Conservation (phyloP, 768 basidiomycete genomes). For the Boletus subparvulus region DNA sequence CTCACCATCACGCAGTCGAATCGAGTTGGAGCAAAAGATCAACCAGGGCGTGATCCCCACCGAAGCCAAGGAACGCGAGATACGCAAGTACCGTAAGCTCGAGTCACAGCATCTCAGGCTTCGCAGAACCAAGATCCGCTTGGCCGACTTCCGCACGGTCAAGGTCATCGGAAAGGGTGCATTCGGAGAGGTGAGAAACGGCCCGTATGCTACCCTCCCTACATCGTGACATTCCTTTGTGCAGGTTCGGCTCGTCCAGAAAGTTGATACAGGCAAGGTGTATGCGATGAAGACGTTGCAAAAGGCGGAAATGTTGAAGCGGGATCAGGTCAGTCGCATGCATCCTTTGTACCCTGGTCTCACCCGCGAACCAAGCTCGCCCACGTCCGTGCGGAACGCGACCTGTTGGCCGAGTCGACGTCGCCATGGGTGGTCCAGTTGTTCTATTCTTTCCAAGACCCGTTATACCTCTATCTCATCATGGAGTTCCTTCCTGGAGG, state of each 20-base stretch:
- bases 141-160: conserved; percentile 92
- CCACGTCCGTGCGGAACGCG: conserved; percentile 95
- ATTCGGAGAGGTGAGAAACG: conserved; percentile 80
- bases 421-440: conserved; percentile 97
- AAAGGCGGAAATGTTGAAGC: conserved; percentile 99
- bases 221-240: conserved; percentile 4
- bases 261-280: conserved; percentile 95
- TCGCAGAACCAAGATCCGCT: conserved; percentile 87
- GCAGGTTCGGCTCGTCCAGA: conserved; percentile 93
- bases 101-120: conserved; percentile 91
- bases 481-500: conserved; percentile 93
- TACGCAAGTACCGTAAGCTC: conserved; percentile 80
- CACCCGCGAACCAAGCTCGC: conserved; percentile 62
- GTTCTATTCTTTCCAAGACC: conserved; percentile 98
- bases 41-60: conserved; percentile 68
- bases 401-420: conserved; percentile 94
- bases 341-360: not conserved
- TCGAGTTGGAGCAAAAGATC: conserved; percentile 85
- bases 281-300: conserved; percentile 99
- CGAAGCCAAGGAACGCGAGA: conserved; percentile 87
- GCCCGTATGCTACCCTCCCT: not conserved
- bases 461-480: conserved; percentile 92
- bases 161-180: conserved; percentile 99
- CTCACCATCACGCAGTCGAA: conserved; percentile 54
- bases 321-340: conserved; percentile 76